Conservation (phyloP, 352 stramenopile genomes). For the Plasmopara viticola region DNA sequence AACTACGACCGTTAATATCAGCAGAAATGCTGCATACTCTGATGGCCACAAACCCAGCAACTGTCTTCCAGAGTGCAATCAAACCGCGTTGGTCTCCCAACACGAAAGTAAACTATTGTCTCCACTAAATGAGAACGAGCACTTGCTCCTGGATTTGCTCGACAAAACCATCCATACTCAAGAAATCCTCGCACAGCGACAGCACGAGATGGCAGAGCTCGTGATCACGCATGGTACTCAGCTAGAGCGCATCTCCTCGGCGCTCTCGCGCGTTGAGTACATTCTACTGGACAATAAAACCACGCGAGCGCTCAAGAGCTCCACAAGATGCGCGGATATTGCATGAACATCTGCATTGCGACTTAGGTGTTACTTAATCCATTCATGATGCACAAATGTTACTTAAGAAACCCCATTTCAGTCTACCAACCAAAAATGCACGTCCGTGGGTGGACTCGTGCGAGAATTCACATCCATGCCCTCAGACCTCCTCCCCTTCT, state of each 20-base stretch:
- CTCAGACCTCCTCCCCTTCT: not conserved
- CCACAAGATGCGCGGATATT: not conserved
- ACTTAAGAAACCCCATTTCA: not conserved
- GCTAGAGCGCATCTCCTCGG: conserved; percentile 56
- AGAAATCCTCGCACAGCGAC: conserved; percentile 64
- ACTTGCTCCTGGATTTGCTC: conserved; percentile 66
- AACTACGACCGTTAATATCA: conserved; percentile 1
- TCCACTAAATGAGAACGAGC: conserved; percentile 54
- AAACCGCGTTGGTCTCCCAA: conserved; percentile 15
- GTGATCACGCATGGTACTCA: conserved; percentile 59
- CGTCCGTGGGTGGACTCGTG: conserved; percentile 4
- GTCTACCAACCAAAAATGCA: no score
- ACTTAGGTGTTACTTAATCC: not conserved
- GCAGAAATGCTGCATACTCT: conserved; percentile 6
- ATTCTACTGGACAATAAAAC: conserved; percentile 36
- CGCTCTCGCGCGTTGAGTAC: conserved; percentile 63
- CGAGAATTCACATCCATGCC: not conserved
- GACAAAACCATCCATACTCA: conserved; percentile 77
- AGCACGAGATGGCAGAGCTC: conserved; percentile 64
- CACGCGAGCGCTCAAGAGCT: conserved; percentile 4
- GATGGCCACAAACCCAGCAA: not conserved
- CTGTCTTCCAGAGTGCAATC: conserved; percentile 11
- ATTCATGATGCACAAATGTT: not conserved
- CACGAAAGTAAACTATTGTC: conserved; percentile 26
- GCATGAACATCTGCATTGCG: no score